Base-by-base conservation (phyloP, 2,329 filamentous ascomycete genomes). In the Fusarium xylarioides region DNA sequence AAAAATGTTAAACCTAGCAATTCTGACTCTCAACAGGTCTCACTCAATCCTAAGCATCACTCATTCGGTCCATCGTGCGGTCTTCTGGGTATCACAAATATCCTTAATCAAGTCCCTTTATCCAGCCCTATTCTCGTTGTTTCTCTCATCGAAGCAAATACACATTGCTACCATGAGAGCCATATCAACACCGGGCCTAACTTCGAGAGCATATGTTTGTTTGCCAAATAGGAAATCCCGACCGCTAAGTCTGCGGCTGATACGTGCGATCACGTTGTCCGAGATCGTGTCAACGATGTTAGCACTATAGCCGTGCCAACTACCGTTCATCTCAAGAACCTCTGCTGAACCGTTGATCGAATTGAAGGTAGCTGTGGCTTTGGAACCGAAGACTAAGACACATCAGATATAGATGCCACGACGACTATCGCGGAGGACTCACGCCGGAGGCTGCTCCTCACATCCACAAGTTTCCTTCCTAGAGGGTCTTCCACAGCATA, bases 121-220 rank as follows among this genome's bases (percentile, higher is more conserved):
- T 18, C 11, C 16, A 23, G 28, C 28, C 28, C 21, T 34, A 10
- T 50, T 44, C 44, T 47, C 44, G 26, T 47, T 47, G 26, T 47
- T 47, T 28, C 21, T 87, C 85, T 93, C 91, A 71, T 93, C 91
- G 67, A 93, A 82, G 68, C 88, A 90, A 58, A 93, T 90, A 77
- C 90, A 93, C 76, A 93, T 83, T 16, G 91, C 91, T 0, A 86
- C 89, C 72, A 93, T 87, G 52, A 93, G 77, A 8, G 89, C 87
- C 80, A 92, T 85, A 76, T 94, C 91, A 11, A 92, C 88, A 21
- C 88, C 88, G 0, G 91, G 89, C 3, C 90, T 90, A 11, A 93
- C 85, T 2, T 85, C 85, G 10, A 93, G 85, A 3, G 85, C 87
- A 73, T 93, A 93, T 8, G 90, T 91, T 81, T 93, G 90, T 81